Evolutionary conservation across 352 stramenopile species (phyloP).

Genomic region (Lagenidium sp.): DNA sequence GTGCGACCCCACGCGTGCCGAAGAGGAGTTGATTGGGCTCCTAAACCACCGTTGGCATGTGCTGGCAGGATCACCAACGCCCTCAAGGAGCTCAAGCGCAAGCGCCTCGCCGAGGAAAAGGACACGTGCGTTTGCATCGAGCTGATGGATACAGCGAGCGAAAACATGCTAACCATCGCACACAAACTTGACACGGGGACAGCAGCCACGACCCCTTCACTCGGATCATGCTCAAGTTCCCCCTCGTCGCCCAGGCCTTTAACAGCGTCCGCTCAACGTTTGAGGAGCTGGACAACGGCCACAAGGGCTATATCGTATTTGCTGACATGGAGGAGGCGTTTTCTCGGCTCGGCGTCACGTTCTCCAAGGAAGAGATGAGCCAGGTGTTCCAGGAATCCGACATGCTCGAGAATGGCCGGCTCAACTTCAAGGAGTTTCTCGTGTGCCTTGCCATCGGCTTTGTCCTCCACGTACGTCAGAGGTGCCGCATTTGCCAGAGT

Average conservation of each 20-base stretch:
- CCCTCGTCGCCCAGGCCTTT: slow-evolving; percentile 57
- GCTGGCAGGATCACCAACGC: slow-evolving; percentile 61
- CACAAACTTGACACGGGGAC: not conserved
- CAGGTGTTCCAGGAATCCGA: slow-evolving; percentile 80
- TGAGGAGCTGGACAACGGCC: slow-evolving; percentile 41
- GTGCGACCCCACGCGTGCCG: too few species aligned
- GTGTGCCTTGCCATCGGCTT: slow-evolving; percentile 82
- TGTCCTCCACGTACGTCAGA: slow-evolving; percentile 72
- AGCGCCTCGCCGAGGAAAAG: slow-evolving; percentile 33
- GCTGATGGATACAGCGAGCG: not conserved
- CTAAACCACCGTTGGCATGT: too few species aligned
- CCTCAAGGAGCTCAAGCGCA: slow-evolving; percentile 62
- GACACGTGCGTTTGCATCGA: slow-evolving; percentile 24
- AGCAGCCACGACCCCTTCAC: slow-evolving; percentile 57
- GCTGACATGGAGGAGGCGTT: slow-evolving; percentile 60
- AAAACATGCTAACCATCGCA: not conserved
- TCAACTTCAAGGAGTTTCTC: slow-evolving; percentile 87
- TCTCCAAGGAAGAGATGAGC: slow-evolving; percentile 58
- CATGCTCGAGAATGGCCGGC: slow-evolving; percentile 66
- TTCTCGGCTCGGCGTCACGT: slow-evolving; percentile 65
- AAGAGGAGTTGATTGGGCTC: too few species aligned
- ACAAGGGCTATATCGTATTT: slow-evolving; percentile 74
- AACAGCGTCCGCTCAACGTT: slow-evolving; percentile 76
- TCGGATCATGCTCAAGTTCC: slow-evolving; percentile 72
- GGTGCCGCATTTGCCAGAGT: too few species aligned